Evolutionary conservation across 495 filamentous ascomycete species (phyloP).

Genomic region (Annulohypoxylon bovei): DNA sequence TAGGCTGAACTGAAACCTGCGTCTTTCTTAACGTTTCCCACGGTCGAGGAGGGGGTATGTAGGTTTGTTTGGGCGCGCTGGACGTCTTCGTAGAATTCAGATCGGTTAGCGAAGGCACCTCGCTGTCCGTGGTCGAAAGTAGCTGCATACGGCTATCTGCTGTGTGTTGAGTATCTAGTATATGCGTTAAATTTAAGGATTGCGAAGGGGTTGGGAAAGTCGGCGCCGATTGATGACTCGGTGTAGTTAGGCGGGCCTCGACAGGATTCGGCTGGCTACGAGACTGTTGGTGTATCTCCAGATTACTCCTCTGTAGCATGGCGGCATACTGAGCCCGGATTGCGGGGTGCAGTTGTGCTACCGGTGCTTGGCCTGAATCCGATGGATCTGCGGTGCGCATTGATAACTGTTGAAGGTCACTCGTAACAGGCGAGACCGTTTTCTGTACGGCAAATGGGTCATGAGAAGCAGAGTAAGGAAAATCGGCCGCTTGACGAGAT

Average conservation of each 20-base stretch:
- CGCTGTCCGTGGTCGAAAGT: conserved; percentile 3
- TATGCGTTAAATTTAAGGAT: conserved; percentile 2
- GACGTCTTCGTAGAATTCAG: conserved; percentile 13
- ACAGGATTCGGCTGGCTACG: conserved; percentile 17
- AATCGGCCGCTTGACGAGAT: conserved; percentile 21
- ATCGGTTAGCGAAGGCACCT: background rate
- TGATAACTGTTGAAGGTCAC: conserved; percentile 9
- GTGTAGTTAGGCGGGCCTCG: background rate
- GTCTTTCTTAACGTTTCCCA: conserved; percentile 45
- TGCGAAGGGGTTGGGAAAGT: background rate
- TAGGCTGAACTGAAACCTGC: conserved; percentile 23
- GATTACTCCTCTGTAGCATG: conserved; percentile 46
- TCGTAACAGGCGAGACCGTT: background rate
- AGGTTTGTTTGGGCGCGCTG: conserved; percentile 31
- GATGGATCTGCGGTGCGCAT: conserved; percentile 16
- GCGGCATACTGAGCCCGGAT: conserved; percentile 56
- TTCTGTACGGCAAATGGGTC: conserved; percentile 13
- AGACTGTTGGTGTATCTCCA: conserved; percentile 28
- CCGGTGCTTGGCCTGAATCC: conserved; percentile 37
- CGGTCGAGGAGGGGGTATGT: conserved; percentile 45
- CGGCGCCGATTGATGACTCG: conserved; percentile 8
- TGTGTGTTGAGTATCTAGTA: background rate
- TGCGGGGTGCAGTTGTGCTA: conserved; percentile 55
- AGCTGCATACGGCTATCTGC: background rate
- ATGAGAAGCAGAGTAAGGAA: conserved; percentile 21